These are phyloP conservation scores for Metschnikowia koreensis DNA, from an alignment of 805 yeast genomes.

Conservation along the genomic window DNA sequence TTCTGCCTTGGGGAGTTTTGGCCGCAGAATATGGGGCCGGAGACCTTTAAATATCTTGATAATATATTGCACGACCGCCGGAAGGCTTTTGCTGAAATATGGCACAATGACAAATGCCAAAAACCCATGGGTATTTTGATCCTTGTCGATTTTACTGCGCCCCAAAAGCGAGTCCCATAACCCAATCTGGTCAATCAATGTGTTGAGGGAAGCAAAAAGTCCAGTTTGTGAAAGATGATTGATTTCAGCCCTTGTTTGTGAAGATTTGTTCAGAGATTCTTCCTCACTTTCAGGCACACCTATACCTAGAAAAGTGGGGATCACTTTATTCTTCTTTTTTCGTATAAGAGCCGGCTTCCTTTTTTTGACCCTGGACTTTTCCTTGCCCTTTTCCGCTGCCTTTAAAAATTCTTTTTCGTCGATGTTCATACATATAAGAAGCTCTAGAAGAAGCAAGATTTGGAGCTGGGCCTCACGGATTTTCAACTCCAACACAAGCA, in stretches of 20 bases:
- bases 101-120: slow-evolving; percentile 54
- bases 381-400: slow-evolving; percentile 27
- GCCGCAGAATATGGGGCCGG: slow-evolving; percentile 15
- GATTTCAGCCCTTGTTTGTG: slow-evolving; percentile 14
- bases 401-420: slow-evolving; percentile 37
- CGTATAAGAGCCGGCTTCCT: slow-evolving; percentile 23
- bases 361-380: slow-evolving; percentile 25
- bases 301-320: slow-evolving; percentile 45
- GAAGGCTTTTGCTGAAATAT: slow-evolving; percentile 48
- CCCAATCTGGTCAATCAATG: slow-evolving; percentile 51
- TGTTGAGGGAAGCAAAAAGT: slow-evolving; percentile 33
- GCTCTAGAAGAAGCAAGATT: slow-evolving; percentile 46
- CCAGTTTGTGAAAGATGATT: slow-evolving; percentile 22
- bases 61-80: slow-evolving; percentile 44
- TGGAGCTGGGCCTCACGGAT: slow-evolving; percentile 58
- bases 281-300: slow-evolving; percentile 24
- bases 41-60: slow-evolving; percentile 50
- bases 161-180: slow-evolving; percentile 51
- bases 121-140: slow-evolving; percentile 45
- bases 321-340: slow-evolving; percentile 23
- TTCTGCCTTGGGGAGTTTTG: slow-evolving; percentile 25
- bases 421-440: slow-evolving; percentile 33
- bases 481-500: slow-evolving; percentile 42
- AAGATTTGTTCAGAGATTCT: background rate
- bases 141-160: slow-evolving; percentile 29